Evolutionary conservation across 148 eudicot genomes (phyloP), one percentile per base, ranked within the genome.

Genomic region (Rhododendron williamsianum): DNA sequence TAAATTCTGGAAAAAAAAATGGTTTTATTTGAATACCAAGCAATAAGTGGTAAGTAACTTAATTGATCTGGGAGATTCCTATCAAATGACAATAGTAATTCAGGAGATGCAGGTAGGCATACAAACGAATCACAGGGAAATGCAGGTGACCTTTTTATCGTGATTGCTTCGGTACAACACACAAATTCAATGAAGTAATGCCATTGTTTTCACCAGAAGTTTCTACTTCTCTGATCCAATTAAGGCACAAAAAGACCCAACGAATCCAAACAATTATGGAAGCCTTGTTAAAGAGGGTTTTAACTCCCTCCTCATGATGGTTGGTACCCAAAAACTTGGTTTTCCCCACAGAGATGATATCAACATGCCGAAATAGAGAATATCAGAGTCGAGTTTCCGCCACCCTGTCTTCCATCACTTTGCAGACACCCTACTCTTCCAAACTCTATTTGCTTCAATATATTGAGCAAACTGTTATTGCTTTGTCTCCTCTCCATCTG

Each of bases 301-400:
- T 8, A 7, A 19, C 60, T 25, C 81, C 60, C 60, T 48, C 51
- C 52, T 45, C 9, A 77, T 43, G 48, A 49, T 27, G 81, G 41
- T 25, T 6, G 25, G 19, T 54, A 49, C 63, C 6, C 60, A 46
- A 25, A 76, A 77, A 78, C 25, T 35, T 21, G 7, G 33, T 2
- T 82, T 82, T 65, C 23, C 21, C 25, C 43, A 52, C 38, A 7
- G 77, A 82, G 36, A 82, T 67, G 54, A 82, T 63, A 21, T 13
- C 43, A 82, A 82, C 9, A 82, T 38, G 52, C 84, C 84, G 45
- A 43, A 46, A 46, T 6, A 27, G 43, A 46, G 30, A 49, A 67
- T 83, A 69, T 45, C 78, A 4, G 58, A 69, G 60, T 33, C 48
- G 54, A 83, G 16, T 83, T 82, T 82, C 76, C 16, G 19, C 72